Base-by-base conservation (phyloP, 176 grass and related monocot species). In the Oryza punctata region DNA sequence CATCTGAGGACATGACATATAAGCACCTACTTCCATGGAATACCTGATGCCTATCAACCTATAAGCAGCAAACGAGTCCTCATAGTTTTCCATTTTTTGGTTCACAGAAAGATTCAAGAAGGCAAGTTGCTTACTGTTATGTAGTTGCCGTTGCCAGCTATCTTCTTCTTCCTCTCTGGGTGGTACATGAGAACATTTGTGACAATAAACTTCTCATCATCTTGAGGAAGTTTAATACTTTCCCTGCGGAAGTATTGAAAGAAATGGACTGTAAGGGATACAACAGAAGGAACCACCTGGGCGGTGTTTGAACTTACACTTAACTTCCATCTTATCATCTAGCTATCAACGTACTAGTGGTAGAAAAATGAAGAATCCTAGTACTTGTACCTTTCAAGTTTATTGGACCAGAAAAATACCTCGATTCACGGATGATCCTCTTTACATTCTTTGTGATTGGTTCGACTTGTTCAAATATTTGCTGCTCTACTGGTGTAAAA, bases 91-190 rank as follows among this genome's bases (percentile, higher is more conserved):
- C 30, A 13, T n/a, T 33, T 25, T 26, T 49, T 74, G 27, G 25
- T 77, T 65, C 32, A 52, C 65, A 70, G 60, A 0, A 9, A 16
- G 27, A 29, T 37, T 24, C 59, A 54, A 41, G 47, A 85, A 81
- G 23, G 57, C 60, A 47, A 71, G 65, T 57, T 81, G 52, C 67
- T 77, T 85, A 89, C 87, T 44, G 63, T 85, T 54, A 89, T 89
- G 78, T 85, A 89, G 38, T 54, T 89, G 18, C 73, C 69, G 26
- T 81, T 43, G 63, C 87, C 77, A 4, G 78, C 41, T 16, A 89
- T 81, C 65, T 85, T 85, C 72, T 85, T 81, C 76, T 89, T 72
- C 82, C 71, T 89, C 78, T 89, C 87, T 26, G 87, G 87, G 71
- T 89, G 87, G 87, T 89, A 89, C 43, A 19, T 71, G 41, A 89